These are phyloP conservation scores for Starmera dryadoides DNA, from an alignment of 805 yeast species.

Conservation along the genomic window DNA sequence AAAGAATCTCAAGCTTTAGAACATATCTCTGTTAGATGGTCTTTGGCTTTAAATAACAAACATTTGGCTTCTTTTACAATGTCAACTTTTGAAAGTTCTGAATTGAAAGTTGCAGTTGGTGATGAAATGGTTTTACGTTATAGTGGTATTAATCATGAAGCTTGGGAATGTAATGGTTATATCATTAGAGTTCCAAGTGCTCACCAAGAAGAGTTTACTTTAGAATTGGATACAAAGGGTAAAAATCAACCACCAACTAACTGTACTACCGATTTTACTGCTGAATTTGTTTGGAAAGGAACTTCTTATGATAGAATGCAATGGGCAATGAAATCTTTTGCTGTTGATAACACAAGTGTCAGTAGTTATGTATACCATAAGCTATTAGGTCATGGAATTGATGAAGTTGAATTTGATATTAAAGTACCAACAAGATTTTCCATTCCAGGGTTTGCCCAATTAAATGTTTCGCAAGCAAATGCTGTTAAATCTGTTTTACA, in stretches of 20 bases:
- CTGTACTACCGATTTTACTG: slow-evolving; percentile 60
- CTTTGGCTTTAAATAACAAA: slow-evolving; percentile 52
- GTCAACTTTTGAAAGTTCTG: slow-evolving; percentile 59
- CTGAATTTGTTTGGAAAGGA: slow-evolving; percentile 88
- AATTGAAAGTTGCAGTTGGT: slow-evolving; percentile 71
- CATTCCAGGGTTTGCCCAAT: slow-evolving; percentile 56
- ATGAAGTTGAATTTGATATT: slow-evolving; percentile 52
- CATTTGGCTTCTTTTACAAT: slow-evolving; percentile 65
- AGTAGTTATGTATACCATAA: slow-evolving; percentile 71
- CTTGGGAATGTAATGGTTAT: slow-evolving; percentile 71
- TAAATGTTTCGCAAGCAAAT: slow-evolving; percentile 71
- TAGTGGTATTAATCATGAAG: slow-evolving; percentile 44
- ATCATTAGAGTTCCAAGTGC: slow-evolving; percentile 67
- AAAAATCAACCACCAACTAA: slow-evolving; percentile 50
- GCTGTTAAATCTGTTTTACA: slow-evolving; percentile 68
- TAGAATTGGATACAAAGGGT: slow-evolving; percentile 49
- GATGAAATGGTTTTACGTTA: slow-evolving; percentile 71
- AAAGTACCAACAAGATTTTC: slow-evolving; percentile 56
- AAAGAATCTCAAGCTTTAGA: slow-evolving; percentile 76
- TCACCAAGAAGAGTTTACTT: slow-evolving; percentile 57
- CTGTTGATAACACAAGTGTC: slow-evolving; percentile 59
- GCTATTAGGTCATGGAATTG: slow-evolving; percentile 73
- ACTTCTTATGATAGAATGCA: slow-evolving; percentile 81
- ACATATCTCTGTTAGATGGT: slow-evolving; percentile 70
- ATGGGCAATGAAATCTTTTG: slow-evolving; percentile 64